These are phyloP conservation scores for Aspergillus sojae DNA, from an alignment of 2,329 filamentous ascomycete species.

Conservation along the genomic window DNA sequence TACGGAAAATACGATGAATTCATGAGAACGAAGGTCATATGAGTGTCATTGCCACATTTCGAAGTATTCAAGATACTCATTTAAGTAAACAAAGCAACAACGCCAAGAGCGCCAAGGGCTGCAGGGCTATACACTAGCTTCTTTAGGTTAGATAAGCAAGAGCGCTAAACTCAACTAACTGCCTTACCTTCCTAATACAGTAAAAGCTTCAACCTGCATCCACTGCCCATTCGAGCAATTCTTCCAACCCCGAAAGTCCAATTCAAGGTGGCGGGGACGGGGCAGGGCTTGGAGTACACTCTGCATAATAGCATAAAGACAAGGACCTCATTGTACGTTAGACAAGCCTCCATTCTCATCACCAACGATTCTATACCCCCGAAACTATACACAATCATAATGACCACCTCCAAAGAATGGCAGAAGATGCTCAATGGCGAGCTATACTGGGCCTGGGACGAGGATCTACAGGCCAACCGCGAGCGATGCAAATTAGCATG, in stretches of 20 bases:
- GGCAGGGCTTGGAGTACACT: too few species aligned
- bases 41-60: neutral
- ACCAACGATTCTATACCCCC: neutral
- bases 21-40: neutral
- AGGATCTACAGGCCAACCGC: constrained; percentile 30
- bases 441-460: constrained; percentile 30
- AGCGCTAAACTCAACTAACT: too few species aligned
- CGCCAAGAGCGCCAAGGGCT: neutral
- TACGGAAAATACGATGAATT: neutral
- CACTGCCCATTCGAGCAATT: neutral
- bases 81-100: neutral
- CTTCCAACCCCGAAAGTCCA: neutral
- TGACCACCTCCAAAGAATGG: constrained; percentile 32
- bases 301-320: too few species aligned
- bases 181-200: neutral
- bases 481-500: constrained; percentile 31
- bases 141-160: too few species aligned
- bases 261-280: too few species aligned
- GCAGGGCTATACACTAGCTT: too few species aligned
- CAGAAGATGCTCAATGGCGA: constrained; percentile 32
- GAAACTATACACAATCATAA: neutral
- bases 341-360: too few species aligned
- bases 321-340: too few species aligned
- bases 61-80: neutral
- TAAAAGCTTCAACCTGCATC: neutral